Conservation (phyloP, 495 filamentous ascomycete species). For the Penicillium roqueforti region DNA sequence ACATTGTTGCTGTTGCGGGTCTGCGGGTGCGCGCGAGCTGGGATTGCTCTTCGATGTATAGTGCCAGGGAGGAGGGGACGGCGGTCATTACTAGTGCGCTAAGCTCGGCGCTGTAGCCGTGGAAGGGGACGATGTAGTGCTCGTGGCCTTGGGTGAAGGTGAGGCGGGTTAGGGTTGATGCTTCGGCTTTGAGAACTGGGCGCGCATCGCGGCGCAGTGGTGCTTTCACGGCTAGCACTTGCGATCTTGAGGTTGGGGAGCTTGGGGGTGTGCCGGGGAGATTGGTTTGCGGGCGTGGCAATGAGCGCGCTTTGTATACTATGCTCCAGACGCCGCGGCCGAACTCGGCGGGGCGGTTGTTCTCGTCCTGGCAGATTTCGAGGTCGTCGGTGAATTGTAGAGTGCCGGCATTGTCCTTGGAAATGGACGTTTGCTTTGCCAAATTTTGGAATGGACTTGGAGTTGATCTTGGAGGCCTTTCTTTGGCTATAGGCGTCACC, state of each 20-base stretch:
- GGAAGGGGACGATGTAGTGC: constrained; percentile 51
- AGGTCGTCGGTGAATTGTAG: constrained; percentile 34
- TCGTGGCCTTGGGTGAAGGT: constrained; percentile 30
- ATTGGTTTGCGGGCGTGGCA: constrained; percentile 4
- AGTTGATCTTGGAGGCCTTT: constrained; percentile 8
- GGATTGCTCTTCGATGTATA: constrained; percentile 41
- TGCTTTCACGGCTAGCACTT: constrained; percentile 52
- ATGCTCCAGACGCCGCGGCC: constrained; percentile 60
- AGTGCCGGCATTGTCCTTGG: constrained; percentile 15
- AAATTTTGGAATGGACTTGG: constrained; percentile 8
- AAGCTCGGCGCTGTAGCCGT: constrained; percentile 48
- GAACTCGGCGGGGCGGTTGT: constrained; percentile 37
- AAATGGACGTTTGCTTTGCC: not conserved
- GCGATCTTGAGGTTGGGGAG: constrained; percentile 36
- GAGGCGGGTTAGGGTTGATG: constrained; percentile 48
- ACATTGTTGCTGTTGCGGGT: constrained; percentile 46
- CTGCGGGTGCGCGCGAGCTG: constrained; percentile 24
- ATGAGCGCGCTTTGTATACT: constrained; percentile 48
- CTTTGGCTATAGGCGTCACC: constrained; percentile 34
- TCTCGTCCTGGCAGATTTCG: constrained; percentile 29
- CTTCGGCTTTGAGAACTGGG: constrained; percentile 49
- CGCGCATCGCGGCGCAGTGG: constrained; percentile 47
- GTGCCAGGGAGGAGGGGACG: constrained; percentile 48
- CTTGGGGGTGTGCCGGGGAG: constrained; percentile 40
- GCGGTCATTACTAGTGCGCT: constrained; percentile 52